Base-by-base conservation (phyloP, 768 basidiomycete species). In the Nidularia pulvinata region DNA sequence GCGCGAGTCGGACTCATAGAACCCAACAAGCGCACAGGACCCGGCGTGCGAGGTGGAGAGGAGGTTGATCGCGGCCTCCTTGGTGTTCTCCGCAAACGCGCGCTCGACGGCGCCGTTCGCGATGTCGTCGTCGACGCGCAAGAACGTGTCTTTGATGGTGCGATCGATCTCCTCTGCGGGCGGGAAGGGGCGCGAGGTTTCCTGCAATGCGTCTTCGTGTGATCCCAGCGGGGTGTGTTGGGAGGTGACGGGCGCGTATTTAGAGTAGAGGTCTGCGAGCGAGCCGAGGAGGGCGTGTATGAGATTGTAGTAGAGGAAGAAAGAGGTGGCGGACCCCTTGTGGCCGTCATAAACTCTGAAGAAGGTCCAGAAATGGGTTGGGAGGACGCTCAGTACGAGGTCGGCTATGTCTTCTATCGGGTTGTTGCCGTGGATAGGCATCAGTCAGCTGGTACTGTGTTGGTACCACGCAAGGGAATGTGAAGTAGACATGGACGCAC, bases 1-100 rank as follows among this genome's bases (percentile, higher is more conserved):
- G 3, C 72, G 65, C 14, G 69, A 64, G 37, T 67, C 62, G 7
- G 63, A 63, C 48, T 83, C 76, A 61, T 75, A 82, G 52, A 81
- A 66, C 3, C 72, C 69, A 32, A 82, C 61, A 11, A 81, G 55
- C 0, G 79, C 79, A 57, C 77, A 78, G 1, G 77, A 73, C 7
- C 77, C 77, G 1, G 73, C 51, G 22, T 68, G 62, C 0, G 75
- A 75, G 9, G 63, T 61, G 9, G 62, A 61, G 6, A 79, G 69
- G 9, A 71, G 32, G 0, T 59, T 53, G 16, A 66, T 59, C 0
- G 68, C 72, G 5, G 63, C 58, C 33, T 57, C 52, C 39, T 60
- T 65, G 3, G 72, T 67, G 33, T 52, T n/a, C 7, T n/a, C 36
- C 50, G 42, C 49, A 46, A 72, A 56, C 10, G 65, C 69, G 14